Base-by-base conservation (phyloP, 2,329 filamentous ascomycete genomes). In the Talaromyces sp. region DNA sequence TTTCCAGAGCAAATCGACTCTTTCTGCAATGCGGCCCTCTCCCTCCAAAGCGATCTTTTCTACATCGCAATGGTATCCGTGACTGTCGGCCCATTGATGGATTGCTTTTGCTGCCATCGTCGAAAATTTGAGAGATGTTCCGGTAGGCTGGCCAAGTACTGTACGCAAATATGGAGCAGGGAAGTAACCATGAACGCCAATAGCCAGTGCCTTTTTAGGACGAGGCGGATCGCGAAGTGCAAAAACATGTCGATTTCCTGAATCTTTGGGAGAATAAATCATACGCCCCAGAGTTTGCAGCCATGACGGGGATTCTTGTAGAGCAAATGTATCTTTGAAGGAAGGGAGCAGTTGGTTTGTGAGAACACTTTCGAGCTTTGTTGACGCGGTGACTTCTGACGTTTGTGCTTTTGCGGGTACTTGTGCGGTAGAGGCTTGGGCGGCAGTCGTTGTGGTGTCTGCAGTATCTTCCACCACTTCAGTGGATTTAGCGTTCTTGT, bases 1-100 rank as follows among this genome's bases (percentile, higher is more conserved):
- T 77, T 94, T 96, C 95, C 95, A 99, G 6, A 99, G 81, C 45
- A 96, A 91, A 67, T 96, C 91, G 1, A 98, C 92, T 6, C 95
- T 86, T 68, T 98, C 93, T 2, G 86, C 86, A 56, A 99, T 95
- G 75, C 91, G 92, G 27, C 95, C 95, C 78, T 99, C 95, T 25
- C 94, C 94, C 79, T 99, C 95, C 0, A 99, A 84, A 0, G 94
- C 92, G 15, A 98, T 91, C 75, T 96, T 97, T 73, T 97, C 93
- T 64, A 99, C 92, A 70, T 96, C 90, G 68, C 93, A 90, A 1
- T 84, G 80, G 67, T 89, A 92, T 0, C 91, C 89, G 69, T 92
- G 87, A 13, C 82, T 82, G 62, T 92, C 87, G 0, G 92, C 87
- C 92, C 93, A 99, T 67, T 89, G 85, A 65, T 89, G 86, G 71